A percentile compares a stretch with the other conserved stretches of the same genome.
phyloP scores from a whole-genome alignment of 768 basidiomycete species.

The Tephrocybe rancida region DNA sequence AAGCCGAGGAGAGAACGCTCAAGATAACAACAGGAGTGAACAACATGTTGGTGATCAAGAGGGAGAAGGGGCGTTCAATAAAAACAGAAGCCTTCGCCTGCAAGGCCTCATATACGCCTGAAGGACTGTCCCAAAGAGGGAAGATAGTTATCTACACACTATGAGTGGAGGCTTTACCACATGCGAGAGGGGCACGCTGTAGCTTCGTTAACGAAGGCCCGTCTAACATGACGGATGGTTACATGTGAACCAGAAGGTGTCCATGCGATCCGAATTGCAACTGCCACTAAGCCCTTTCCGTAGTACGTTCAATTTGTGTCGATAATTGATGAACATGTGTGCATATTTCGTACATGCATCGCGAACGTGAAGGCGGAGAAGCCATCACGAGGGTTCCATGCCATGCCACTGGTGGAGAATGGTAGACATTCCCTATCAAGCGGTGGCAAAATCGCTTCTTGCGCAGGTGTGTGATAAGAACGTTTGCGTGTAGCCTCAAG shows the following conservation, averaged over 20 bases:
- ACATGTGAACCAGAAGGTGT: background rate
- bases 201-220: background rate
- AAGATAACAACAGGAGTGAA: conserved; percentile 15
- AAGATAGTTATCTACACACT: background rate
- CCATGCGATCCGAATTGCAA: conserved; percentile 4
- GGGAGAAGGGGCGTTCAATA: background rate
- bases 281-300: background rate
- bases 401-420: too few relatives aligned
- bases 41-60: conserved; percentile 12
- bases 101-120: background rate
- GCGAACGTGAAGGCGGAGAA: background rate
- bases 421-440: background rate
- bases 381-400: background rate
- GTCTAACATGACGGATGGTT: conserved; percentile 7
- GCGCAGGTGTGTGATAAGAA: background rate
- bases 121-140: background rate
- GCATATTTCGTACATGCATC: background rate
- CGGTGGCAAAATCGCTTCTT: too few relatives aligned
- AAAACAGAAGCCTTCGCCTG: background rate
- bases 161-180: background rate
- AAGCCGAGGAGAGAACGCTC: conserved; percentile 13
- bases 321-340: background rate
- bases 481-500: too few relatives aligned
- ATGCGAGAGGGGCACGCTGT: background rate
- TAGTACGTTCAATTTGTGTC: background rate